phyloP scores from a whole-genome alignment of 2,329 filamentous ascomycete genomes.

The Paraconiothyrium sp. region DNA sequence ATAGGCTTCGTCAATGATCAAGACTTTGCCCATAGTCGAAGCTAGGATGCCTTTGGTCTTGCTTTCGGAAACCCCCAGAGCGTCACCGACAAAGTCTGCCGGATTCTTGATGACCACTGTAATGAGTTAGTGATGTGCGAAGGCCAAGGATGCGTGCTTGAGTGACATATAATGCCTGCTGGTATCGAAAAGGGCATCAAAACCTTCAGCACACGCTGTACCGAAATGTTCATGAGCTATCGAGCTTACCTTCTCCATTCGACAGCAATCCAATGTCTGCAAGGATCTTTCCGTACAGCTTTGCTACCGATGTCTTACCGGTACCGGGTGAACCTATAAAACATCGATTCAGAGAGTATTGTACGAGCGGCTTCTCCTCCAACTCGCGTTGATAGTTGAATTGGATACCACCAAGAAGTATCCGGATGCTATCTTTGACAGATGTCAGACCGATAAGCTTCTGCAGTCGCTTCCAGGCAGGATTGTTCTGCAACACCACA shows the following conservation, averaged over 20 bases:
- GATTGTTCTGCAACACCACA: conserved; percentile 59
- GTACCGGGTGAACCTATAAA: conserved; percentile 79
- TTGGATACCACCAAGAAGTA: conserved; percentile 68
- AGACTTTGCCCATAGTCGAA: conserved; percentile 73
- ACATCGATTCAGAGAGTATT: conserved; percentile 72
- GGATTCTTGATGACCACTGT: conserved; percentile 76
- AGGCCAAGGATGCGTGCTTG: no score
- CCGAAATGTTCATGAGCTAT: no score
- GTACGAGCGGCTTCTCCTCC: conserved; percentile 65
- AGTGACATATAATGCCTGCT: no score
- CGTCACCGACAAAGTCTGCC: conserved; percentile 73
- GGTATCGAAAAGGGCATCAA: no score
- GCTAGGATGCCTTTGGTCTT: conserved; percentile 77
- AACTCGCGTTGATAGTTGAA: conserved; percentile 74
- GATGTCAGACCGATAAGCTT: conserved; percentile 66
- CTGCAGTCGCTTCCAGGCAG: conserved; percentile 68
- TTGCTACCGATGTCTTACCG: conserved; percentile 79
- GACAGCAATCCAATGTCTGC: conserved; percentile 73
- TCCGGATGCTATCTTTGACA: conserved; percentile 69
- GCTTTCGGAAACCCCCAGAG: conserved; percentile 72
- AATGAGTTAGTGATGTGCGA: conserved; percentile 21
- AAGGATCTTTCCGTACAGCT: conserved; percentile 75
- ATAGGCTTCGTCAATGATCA: conserved; percentile 85
- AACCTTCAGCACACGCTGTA: no score
- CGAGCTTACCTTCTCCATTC: conserved; percentile 69